These are phyloP conservation scores for Ceratocystis colombiana DNA, from an alignment of 2,329 filamentous ascomycete genomes.

Conservation along the genomic window DNA sequence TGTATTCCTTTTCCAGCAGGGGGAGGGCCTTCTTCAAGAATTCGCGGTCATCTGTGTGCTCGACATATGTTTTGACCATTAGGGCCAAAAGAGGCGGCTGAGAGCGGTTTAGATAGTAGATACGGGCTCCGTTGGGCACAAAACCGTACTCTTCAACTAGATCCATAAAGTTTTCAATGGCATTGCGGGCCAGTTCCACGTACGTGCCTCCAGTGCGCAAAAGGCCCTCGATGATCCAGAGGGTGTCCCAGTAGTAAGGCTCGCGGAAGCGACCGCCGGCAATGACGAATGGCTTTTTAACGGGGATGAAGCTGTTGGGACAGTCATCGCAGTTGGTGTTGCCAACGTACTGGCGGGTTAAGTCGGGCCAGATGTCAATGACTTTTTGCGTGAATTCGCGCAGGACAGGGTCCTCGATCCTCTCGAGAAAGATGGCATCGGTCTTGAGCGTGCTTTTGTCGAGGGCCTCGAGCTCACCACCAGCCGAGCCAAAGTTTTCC, in stretches of 20 bases:
- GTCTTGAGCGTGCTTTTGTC: conserved; percentile 43
- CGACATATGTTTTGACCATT: conserved; percentile 55
- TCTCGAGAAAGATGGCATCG: conserved; percentile 48
- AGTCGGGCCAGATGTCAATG: conserved; percentile 58
- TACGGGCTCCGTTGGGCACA: conserved; percentile 56
- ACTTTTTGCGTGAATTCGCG: conserved; percentile 53
- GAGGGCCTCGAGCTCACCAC: conserved; percentile 50
- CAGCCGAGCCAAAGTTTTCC: conserved; percentile 54
- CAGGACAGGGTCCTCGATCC: conserved; percentile 48
- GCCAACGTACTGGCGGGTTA: conserved; percentile 50
- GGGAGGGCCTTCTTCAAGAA: conserved; percentile 50
- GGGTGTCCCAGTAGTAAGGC: conserved; percentile 63
- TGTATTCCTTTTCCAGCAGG: conserved; percentile 52
- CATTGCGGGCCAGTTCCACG: conserved; percentile 52
- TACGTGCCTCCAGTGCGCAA: conserved; percentile 55
- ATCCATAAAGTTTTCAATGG: conserved; percentile 60
- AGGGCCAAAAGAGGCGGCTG: conserved; percentile 56
- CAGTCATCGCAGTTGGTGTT: conserved; percentile 48
- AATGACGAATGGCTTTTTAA: conserved; percentile 60
- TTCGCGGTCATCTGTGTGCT: conserved; percentile 53
- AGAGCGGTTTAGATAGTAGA: conserved; percentile 59
- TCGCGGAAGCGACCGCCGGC: conserved; percentile 62
- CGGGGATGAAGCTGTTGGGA: conserved; percentile 54
- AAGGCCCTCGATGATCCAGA: conserved; percentile 57
- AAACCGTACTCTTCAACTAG: conserved; percentile 55